Evolutionary conservation across 2,329 filamentous ascomycete species (phyloP), one percentile per base, ranked within the genome.

Genomic region (Rutstroemia sp.): DNA sequence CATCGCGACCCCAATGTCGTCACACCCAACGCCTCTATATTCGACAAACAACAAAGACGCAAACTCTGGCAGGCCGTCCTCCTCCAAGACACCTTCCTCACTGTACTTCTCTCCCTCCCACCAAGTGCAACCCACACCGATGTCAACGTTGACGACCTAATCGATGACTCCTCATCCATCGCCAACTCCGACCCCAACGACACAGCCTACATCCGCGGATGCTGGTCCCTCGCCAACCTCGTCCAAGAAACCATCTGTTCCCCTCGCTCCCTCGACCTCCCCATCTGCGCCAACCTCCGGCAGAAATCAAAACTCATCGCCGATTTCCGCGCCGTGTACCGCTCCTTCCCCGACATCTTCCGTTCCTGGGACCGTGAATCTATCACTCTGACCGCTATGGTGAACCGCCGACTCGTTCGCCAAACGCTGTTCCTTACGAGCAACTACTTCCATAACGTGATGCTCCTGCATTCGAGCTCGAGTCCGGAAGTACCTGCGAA

Each of bases 51-150:
- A 67, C 83, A 89, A 65, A 79, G 88, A 23, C 79, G 87, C 50
- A 92, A 91, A 67, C 77, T 92, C 2, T 92, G 88, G 88, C 88
- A 92, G 69, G 88, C 88, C 2, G 86, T 92, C 1, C 75, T 89
- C 25, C 79, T 90, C 14, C 88, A 92, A 70, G 88, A 92, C 69
- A 92, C 88, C 0, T 92, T 92, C 67, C 73, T 92, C 3, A 91
- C 87, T 0, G 86, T 92, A 0, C 78, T 92, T 0, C 76, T 92
- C 25, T 88, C 88, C 21, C 77, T 92, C 1, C 88, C 88, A 0
- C 88, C 88, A 0, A 88, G 82, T 16, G 86, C 87, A 1, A 91
- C 86, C 0, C 88, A 92, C 68, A 90, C 86, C 3, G 88, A 92
- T 66, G 87, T 92, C 40, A 82, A 79, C 3, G 86, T 91, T 3